Evolutionary conservation across 345 rosid species (phyloP), one percentile per base, ranked within the genome.

Genomic region (Populus tremula): DNA sequence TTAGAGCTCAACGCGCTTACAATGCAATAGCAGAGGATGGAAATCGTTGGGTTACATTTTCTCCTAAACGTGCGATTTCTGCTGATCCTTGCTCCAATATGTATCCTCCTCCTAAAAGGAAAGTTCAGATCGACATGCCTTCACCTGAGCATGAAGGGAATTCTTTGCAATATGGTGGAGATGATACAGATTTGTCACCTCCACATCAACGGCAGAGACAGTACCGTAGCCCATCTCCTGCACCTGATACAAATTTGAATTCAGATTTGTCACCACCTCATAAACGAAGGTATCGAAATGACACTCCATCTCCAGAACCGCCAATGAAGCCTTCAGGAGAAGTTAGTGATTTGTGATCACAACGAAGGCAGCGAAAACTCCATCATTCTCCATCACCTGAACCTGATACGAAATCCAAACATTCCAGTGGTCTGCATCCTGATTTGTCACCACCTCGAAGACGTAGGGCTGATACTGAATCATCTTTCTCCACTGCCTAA

Each of bases 21-120:
- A 84, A 90, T 82, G 84, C 89, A 67, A 88, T 93, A 53, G 91
- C 98, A 23, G 98, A 96, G 83, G 98, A 96, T 85, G 98, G 99
- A 21, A 96, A 97, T 54, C 97, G 99, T 11, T 93, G 98, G 99
- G 88, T 92, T 74, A 78, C 93, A 6, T 82, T 96, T 36, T 78
- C 98, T 56, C 62, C 85, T 70, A 70, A 78, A n/a, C 75, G 1
- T 27, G 72, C 77, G 1, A 61, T 78, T 71, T 25, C 27, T 0
- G 65, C 29, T 38, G 69, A 79, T 70, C 66, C 68, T 38, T 70
- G 53, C 71, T 82, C 92, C 73, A 93, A 89, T 83, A 81, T 84
- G 65, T 93, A 94, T 39, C 94, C 99, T 17, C 94, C 93, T 17
- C 87, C 78, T 50, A 74, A 41, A 21, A 29, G 39, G 27, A 69